Evolutionary conservation across 1,139 yeast genomes (phyloP).

Genomic region (Saccharomyces pastorianus): DNA sequence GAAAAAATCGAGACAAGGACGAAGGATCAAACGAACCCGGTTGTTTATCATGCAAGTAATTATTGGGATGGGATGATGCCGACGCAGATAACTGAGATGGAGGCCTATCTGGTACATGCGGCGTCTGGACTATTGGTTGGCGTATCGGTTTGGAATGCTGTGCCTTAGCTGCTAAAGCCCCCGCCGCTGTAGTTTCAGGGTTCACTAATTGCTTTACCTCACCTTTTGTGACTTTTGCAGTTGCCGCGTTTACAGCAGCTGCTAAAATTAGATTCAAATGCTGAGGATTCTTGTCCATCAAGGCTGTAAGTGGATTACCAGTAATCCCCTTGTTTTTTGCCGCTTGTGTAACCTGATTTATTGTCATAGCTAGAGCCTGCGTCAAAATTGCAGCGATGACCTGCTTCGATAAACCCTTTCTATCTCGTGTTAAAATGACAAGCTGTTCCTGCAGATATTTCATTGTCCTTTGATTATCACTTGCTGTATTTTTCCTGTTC

Average conservation of each 20-base stretch:
- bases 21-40: constrained; percentile 28
- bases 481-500: constrained; percentile 14
- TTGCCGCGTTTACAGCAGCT: constrained; percentile 74
- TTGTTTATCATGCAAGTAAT: neutral
- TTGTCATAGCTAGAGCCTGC: constrained; percentile 88
- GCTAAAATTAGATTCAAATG: constrained; percentile 77
- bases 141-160: constrained; percentile 6
- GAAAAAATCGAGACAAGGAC: constrained; percentile 31
- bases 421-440: constrained; percentile 58
- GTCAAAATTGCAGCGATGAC: constrained; percentile 75
- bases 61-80: neutral
- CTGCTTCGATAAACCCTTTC: constrained; percentile 61
- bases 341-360: constrained; percentile 80
- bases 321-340: constrained; percentile 80
- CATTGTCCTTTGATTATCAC: constrained; percentile 32
- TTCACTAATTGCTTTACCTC: constrained; percentile 34
- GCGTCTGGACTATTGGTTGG: constrained; percentile 6
- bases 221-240: constrained; percentile 51
- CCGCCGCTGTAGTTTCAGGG: constrained; percentile 9
- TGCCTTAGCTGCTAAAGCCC: constrained; percentile 10
- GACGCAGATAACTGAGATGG: constrained; percentile 1
- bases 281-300: constrained; percentile 81
- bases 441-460: constrained; percentile 65
- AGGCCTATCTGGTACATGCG: constrained; percentile 7
- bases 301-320: constrained; percentile 69